Percentiles rank a stretch among this genome's conserved stretches.
phyloP scores from a whole-genome alignment of 768 basidiomycete genomes.

The Rhodosporidiobolus odoratus region DNA sequence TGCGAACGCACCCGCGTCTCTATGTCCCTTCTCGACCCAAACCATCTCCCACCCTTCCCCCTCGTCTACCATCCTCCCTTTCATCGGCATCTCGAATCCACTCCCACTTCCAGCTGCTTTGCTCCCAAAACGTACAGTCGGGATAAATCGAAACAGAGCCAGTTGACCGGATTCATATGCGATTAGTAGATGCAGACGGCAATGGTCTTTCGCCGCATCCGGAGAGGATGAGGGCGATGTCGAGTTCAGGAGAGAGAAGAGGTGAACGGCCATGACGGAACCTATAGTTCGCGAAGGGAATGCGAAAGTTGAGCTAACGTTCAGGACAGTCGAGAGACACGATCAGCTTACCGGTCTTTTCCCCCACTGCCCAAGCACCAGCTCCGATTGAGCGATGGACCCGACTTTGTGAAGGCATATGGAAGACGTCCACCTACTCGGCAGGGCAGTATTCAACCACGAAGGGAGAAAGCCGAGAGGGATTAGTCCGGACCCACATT shows the following conservation, averaged over 20 bases:
- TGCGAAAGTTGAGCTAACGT: too few relatives aligned
- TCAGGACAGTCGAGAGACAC: neutral
- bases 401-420: constrained; percentile 61
- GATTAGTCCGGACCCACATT: too few relatives aligned
- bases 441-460: neutral
- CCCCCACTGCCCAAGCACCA: constrained; percentile 44
- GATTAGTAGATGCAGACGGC: constrained; percentile 57
- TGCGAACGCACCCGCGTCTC: constrained; percentile 47
- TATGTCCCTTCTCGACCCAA: constrained; percentile 47
- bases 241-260: constrained; percentile 48
- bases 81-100: neutral
- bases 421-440: constrained; percentile 77
- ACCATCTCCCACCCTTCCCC: constrained; percentile 44
- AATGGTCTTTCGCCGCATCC: neutral
- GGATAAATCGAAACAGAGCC: constrained; percentile 51
- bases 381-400: constrained; percentile 82
- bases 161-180: constrained; percentile 87
- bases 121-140: neutral
- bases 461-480: neutral
- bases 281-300: constrained; percentile 52
- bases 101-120: neutral
- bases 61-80: constrained; percentile 17
- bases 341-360: constrained; percentile 54
- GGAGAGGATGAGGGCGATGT: neutral
- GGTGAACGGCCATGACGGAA: constrained; percentile 80